These are phyloP conservation scores for Coemansia sp. DNA, from an alignment of 192 early-diverging fungal genomes.

Conservation along the genomic window DNA sequence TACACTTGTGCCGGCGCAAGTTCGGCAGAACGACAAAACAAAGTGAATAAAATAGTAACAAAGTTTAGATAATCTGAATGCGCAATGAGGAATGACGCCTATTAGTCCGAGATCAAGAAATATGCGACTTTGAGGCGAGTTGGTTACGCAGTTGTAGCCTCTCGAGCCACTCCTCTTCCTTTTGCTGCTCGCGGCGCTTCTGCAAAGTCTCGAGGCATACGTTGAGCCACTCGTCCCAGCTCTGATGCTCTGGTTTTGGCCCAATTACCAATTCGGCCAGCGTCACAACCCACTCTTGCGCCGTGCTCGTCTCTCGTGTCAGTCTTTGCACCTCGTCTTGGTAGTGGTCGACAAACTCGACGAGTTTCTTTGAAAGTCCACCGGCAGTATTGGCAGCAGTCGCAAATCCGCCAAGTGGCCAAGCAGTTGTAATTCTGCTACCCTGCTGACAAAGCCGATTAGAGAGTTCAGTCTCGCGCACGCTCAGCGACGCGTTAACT, in stretches of 20 bases:
- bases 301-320: conserved; percentile 37
- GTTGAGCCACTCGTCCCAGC: conserved; percentile 56
- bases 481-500: conserved; percentile 18
- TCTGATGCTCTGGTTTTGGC: conserved; percentile 48
- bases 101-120: neutral
- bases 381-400: neutral
- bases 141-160: conserved; percentile 4
- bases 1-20: neutral
- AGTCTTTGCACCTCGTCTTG: conserved; percentile 38
- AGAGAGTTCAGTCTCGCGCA: conserved; percentile 32
- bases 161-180: conserved; percentile 37
- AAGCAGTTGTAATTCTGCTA: neutral
- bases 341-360: conserved; percentile 47
- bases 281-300: conserved; percentile 54
- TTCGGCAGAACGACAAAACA: neutral
- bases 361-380: conserved; percentile 29
- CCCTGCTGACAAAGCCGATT: conserved; percentile 14
- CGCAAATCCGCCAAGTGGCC: neutral
- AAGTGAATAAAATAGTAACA: neutral
- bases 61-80: too few species aligned
- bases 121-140: conserved; percentile 7
- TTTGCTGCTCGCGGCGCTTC: conserved; percentile 31
- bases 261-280: conserved; percentile 48
- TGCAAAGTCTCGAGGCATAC: conserved; percentile 36
- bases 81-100: neutral